phyloP scores from a whole-genome alignment of 1,139 yeast genomes.

The Scheffersomyces parashehatae region DNA sequence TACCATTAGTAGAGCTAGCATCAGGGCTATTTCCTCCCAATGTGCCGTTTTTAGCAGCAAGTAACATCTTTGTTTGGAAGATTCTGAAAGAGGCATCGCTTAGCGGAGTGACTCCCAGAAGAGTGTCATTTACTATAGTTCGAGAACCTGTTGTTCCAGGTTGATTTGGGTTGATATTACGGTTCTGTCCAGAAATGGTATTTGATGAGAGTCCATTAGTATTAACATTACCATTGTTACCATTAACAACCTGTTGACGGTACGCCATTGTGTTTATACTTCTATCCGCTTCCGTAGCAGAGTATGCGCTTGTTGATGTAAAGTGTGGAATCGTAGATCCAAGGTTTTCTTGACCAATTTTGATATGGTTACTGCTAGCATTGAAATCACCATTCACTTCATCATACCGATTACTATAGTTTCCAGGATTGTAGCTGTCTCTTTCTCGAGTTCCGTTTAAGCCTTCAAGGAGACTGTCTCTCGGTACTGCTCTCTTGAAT shows the following conservation, averaged over 20 bases:
- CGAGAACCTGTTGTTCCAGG: no score
- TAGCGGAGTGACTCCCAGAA: slow-evolving; percentile 3
- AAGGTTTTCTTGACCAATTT: not conserved
- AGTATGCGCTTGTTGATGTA: no score
- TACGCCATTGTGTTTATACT: no score
- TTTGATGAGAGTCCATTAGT: not conserved
- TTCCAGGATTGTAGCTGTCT: no score
- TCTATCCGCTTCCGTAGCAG: no score
- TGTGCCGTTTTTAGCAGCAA: slow-evolving; percentile 7
- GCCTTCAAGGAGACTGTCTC: not conserved
- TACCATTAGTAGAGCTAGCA: no score
- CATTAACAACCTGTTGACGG: no score
- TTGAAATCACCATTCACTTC: no score
- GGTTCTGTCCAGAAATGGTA: not conserved
- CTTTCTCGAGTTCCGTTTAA: not conserved
- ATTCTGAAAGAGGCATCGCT: slow-evolving; percentile 20
- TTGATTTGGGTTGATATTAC: not conserved
- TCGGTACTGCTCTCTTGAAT: not conserved
- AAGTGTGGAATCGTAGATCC: not conserved
- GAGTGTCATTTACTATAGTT: not conserved
- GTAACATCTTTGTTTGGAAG: slow-evolving; percentile 17
- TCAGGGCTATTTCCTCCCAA: no score
- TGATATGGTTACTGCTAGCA: no score
- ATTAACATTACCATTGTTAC: not conserved
- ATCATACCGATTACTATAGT: no score